A percentile compares a stretch with the other conserved stretches of the same genome.
Conservation (phyloP, 495 filamentous ascomycete genomes). For the Penicillium desertorum region DNA sequence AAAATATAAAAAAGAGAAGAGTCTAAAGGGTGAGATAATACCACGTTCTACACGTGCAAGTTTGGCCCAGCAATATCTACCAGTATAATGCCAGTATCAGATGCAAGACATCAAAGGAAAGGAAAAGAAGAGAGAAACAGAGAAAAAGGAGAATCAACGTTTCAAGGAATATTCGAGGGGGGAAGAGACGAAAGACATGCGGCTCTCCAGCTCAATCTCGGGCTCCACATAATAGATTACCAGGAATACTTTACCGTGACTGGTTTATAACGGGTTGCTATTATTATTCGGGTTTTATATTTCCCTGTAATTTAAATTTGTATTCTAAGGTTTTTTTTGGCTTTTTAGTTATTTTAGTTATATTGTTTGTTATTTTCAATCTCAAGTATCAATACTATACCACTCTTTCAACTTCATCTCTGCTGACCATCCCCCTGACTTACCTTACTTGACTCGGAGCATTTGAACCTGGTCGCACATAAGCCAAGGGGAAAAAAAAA, state of each 20-base stretch:
- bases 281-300: not conserved
- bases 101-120: not conserved
- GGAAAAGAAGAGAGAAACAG: constrained; percentile 1
- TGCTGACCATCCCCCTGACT: not conserved
- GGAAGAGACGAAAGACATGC: not conserved
- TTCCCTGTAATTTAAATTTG: not conserved
- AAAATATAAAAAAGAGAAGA: constrained; percentile 8
- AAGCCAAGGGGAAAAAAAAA: constrained; percentile 9
- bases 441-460: constrained; percentile 6
- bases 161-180: constrained; percentile 4
- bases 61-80: not conserved
- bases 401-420: not conserved
- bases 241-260: not conserved
- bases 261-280: not conserved
- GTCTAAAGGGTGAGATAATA: not conserved
- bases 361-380: too few relatives aligned
- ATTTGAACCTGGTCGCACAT: constrained; percentile 15
- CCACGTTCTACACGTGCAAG: constrained; percentile 5
- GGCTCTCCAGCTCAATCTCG: not conserved
- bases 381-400: not conserved
- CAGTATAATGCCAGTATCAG: constrained; percentile 8
- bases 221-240: constrained; percentile 7
- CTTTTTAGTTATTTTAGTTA: not conserved
- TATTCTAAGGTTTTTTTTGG: too few relatives aligned
- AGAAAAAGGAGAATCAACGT: constrained; percentile 11